phyloP scores from a whole-genome alignment of 345 rosid species.

The Clausena lansium region DNA sequence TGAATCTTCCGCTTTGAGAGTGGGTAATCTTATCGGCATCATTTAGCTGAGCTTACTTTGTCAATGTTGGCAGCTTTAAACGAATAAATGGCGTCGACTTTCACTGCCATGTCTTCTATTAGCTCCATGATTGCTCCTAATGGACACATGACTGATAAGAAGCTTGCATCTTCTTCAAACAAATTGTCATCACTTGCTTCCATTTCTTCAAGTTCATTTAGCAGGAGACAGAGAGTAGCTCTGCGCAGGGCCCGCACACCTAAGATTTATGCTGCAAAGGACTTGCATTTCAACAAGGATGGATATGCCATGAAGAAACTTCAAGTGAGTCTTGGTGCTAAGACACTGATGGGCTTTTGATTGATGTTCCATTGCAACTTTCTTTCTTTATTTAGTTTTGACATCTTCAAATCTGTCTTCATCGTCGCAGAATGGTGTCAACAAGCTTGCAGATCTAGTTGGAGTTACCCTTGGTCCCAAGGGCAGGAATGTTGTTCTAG shows the following conservation, averaged over 20 bases:
- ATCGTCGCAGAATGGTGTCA: constrained; percentile 73
- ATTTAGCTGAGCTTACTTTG: not conserved
- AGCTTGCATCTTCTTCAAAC: constrained; percentile 44
- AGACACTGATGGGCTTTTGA: not conserved
- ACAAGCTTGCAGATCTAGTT: constrained; percentile 96
- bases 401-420: constrained; percentile 6
- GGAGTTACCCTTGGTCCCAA: constrained; percentile 98
- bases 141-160: constrained; percentile 53
- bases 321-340: constrained; percentile 55
- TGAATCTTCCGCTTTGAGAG: not conserved
- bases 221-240: constrained; percentile 47
- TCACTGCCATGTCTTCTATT: constrained; percentile 67
- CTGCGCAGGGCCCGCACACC: constrained; percentile 47
- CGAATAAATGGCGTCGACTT: constrained; percentile 69
- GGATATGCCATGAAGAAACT: constrained; percentile 84
- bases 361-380: not conserved
- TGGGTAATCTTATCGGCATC: not conserved
- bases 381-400: not conserved
- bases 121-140: constrained; percentile 67
- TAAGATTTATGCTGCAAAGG: constrained; percentile 82
- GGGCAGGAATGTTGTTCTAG: constrained; percentile 96
- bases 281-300: constrained; percentile 91
- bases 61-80: constrained; percentile 21
- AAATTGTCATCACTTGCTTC: constrained; percentile 73
- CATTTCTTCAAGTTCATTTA: constrained; percentile 56